A percentile compares a stretch with the other conserved stretches of the same genome.
These are phyloP conservation scores for Eucalyptus tenuipes DNA, from an alignment of 345 rosid species.

Conservation along the genomic window DNA sequence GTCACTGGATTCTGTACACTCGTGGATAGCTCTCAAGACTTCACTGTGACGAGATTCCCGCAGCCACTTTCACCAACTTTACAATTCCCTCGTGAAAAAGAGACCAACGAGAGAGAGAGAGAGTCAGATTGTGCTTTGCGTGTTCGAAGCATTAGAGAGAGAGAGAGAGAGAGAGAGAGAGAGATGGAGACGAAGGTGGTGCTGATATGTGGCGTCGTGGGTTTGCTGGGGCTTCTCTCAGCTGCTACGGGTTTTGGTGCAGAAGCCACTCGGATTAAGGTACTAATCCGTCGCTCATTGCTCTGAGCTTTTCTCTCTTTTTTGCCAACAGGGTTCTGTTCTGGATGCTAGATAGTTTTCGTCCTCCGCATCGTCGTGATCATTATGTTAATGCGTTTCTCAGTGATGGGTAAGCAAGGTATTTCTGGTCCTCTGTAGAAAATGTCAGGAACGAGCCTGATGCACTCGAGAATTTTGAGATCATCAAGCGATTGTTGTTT, in stretches of 20 bases:
- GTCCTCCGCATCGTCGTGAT: neutral
- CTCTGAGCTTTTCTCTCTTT: neutral
- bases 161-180: neutral
- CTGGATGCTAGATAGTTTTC: neutral
- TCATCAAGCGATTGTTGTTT: neutral
- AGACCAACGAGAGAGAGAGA: neutral
- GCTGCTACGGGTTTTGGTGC: constrained; percentile 87
- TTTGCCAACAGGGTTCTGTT: neutral
- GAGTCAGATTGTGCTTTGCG: neutral
- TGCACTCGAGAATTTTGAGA: neutral
- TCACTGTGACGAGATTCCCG: neutral
- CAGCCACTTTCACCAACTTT: neutral
- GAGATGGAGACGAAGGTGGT: constrained; percentile 56
- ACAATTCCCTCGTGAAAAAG: neutral
- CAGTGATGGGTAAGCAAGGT: neutral
- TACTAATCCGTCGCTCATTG: neutral
- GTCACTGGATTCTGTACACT: neutral
- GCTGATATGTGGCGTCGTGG: constrained; percentile 38
- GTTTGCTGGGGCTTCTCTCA: constrained; percentile 55
- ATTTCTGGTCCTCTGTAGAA: neutral
- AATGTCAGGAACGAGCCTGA: neutral
- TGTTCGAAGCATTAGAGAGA: neutral
- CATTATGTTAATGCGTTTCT: neutral
- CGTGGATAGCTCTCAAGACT: neutral
- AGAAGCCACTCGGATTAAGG: constrained; percentile 88